Percentiles rank a stretch among this genome's conserved stretches.
phyloP scores from a whole-genome alignment of 352 stramenopile species.

The Globisporangium yorkense region DNA sequence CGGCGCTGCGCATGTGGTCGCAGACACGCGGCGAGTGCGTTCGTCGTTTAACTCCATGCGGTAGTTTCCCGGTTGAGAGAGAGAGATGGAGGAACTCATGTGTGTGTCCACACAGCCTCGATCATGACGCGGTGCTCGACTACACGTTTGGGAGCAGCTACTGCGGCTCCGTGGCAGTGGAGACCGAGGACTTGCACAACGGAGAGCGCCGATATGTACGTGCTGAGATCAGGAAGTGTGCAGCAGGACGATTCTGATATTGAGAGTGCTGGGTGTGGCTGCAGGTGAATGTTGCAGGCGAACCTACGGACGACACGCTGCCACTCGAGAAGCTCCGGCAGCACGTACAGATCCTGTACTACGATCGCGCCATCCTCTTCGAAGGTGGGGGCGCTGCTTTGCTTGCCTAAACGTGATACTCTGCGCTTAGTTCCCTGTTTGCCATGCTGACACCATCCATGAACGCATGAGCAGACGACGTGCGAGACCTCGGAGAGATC shows the following conservation, averaged over 20 bases:
- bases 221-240: neutral
- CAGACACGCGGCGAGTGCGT: conserved; percentile 19
- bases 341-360: conserved; percentile 48
- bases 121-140: conserved; percentile 40
- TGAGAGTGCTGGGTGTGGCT: neutral
- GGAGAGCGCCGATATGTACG: conserved; percentile 6
- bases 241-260: neutral
- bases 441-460: neutral
- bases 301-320: conserved; percentile 24
- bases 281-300: conserved; percentile 7
- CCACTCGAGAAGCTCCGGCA: conserved; percentile 50
- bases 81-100: too few species aligned
- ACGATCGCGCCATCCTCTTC: conserved; percentile 51
- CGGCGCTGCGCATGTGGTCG: conserved; percentile 43
- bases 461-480: conserved; percentile 32
- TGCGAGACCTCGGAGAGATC: conserved; percentile 60
- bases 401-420: neutral
- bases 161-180: conserved; percentile 21
- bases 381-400: conserved; percentile 29
- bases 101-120: conserved; percentile 10
- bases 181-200: conserved; percentile 4
- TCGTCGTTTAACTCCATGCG: neutral
- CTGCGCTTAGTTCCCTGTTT: too few species aligned
- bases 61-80: too few species aligned
- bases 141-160: conserved; percentile 49